Conservation (phyloP, 306 rosid species). For the Malus sylvestris region DNA sequence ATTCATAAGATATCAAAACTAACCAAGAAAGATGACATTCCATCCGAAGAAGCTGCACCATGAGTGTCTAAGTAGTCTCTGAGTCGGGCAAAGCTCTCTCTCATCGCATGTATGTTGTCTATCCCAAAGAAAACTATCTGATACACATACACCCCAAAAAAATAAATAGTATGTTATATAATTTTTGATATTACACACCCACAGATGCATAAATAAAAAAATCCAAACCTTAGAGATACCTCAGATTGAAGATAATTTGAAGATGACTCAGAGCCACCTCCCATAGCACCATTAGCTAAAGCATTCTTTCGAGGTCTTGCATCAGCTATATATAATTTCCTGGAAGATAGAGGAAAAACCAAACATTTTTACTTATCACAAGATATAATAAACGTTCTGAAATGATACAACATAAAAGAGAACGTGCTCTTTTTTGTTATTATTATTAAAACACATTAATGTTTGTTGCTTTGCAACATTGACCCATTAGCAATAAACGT, state of each 20-base stretch:
- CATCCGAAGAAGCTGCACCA: slow-evolving; percentile 89
- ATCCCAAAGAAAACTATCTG: slow-evolving; percentile 92
- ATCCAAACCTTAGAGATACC: slow-evolving; percentile 39
- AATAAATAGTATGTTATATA: slow-evolving; percentile 7
- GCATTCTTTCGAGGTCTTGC: slow-evolving; percentile 97
- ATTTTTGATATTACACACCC: slow-evolving; percentile 4
- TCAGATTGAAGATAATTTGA: slow-evolving; percentile 87
- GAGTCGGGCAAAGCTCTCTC: slow-evolving; percentile 89
- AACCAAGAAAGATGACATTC: slow-evolving; percentile 95
- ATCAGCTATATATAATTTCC: slow-evolving; percentile 94
- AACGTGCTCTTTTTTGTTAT: background rate
- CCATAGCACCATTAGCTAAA: slow-evolving; percentile 97
- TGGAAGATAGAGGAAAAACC: slow-evolving; percentile 13
- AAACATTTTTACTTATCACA: background rate
- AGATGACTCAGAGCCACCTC: slow-evolving; percentile 99
- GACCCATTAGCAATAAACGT: background rate
- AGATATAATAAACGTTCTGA: background rate
- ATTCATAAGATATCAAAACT: slow-evolving; percentile 30
- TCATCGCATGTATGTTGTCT: slow-evolving; percentile 97
- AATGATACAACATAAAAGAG: background rate
- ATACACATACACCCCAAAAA: slow-evolving; percentile 5
- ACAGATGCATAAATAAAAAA: slow-evolving; percentile 17
- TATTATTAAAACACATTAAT: background rate
- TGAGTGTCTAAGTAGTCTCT: slow-evolving; percentile 87
- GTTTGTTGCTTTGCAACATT: background rate